Evolutionary conservation across 306 rosid genomes (phyloP).

Genomic region (Trichosanthes truncata): DNA sequence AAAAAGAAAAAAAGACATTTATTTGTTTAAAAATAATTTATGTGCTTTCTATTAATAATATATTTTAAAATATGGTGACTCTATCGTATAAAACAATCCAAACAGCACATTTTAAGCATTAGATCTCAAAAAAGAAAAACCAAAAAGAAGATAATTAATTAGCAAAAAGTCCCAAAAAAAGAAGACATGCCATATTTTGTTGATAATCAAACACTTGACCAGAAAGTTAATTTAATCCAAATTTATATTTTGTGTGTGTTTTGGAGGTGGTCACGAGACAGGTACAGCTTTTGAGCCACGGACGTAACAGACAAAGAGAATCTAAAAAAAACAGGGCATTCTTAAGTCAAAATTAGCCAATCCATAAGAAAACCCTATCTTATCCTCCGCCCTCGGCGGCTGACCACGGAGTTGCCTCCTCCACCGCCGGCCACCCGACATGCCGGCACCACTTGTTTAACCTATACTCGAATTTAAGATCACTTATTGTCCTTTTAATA

Average conservation of each 20-base stretch:
- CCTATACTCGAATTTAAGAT: not conserved
- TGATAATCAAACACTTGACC: not conserved
- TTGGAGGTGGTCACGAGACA: slow-evolving; percentile 1
- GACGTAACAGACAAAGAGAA: slow-evolving; percentile 4
- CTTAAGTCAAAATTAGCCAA: not conserved
- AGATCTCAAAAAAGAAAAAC: not conserved
- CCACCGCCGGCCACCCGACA: not conserved
- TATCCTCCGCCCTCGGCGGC: not conserved
- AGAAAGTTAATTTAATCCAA: not conserved
- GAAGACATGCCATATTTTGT: not conserved
- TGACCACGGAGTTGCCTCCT: not conserved
- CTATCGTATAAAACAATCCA: not conserved
- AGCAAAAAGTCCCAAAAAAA: not conserved
- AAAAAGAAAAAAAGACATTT: not conserved
- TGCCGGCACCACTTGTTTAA: not conserved
- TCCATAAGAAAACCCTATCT: not conserved
- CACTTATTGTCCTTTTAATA: not conserved
- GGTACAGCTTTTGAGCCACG: not conserved
- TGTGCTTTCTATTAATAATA: not conserved
- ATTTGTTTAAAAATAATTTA: not conserved
- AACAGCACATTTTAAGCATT: not conserved
- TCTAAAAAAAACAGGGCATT: not conserved
- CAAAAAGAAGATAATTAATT: not conserved
- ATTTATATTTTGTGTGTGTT: not conserved
- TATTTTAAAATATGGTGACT: not conserved